A percentile compares a stretch with the other conserved stretches of the same genome.
These are phyloP conservation scores for Camelina hispida DNA, from an alignment of 345 rosid genomes.

Conservation along the genomic window DNA sequence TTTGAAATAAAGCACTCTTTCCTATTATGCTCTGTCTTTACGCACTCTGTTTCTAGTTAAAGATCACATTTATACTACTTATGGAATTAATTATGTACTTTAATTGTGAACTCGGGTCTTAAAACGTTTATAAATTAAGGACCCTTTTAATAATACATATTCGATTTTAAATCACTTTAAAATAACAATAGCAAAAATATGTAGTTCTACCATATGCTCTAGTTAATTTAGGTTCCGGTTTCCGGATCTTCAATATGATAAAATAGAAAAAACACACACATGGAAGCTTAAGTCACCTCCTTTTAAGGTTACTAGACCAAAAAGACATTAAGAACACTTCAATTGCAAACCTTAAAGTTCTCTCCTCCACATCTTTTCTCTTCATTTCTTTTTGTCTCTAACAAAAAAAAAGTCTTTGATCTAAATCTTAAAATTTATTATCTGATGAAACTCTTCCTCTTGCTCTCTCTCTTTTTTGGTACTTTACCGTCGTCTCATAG, in stretches of 20 bases:
- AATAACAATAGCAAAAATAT: too few species aligned
- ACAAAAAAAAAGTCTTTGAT: background rate
- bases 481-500: background rate
- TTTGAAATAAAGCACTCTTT: too few species aligned
- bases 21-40: too few species aligned
- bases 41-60: too few species aligned
- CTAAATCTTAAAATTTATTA: background rate
- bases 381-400: background rate
- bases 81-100: too few species aligned
- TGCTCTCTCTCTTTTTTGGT: background rate
- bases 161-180: too few species aligned
- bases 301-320: background rate
- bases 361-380: background rate
- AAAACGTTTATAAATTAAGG: too few species aligned
- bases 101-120: too few species aligned
- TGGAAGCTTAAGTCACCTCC: background rate
- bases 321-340: slow-evolving; percentile 3
- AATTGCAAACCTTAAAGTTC: slow-evolving; percentile 14
- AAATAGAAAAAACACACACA: too few species aligned
- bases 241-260: background rate
- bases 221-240: background rate
- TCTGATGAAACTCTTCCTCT: slow-evolving; percentile 14
- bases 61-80: too few species aligned
- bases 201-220: too few species aligned
- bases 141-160: too few species aligned